Evolutionary conservation across 2,329 filamentous ascomycete species (phyloP), one percentile per base, ranked within the genome.

Genomic region (Paecilomyces fulvus): DNA sequence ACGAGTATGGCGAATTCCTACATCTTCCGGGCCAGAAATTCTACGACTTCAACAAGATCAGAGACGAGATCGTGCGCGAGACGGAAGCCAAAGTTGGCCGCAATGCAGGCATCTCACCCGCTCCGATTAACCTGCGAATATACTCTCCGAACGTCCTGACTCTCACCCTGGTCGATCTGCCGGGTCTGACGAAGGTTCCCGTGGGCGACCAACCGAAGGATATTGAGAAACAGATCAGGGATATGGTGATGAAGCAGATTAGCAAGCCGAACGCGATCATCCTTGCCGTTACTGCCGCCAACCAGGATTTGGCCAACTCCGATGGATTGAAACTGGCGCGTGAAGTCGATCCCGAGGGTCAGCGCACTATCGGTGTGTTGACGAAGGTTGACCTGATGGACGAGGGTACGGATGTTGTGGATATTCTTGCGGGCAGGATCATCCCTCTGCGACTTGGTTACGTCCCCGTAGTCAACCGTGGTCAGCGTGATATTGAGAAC

Each of bases 371-470:
- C 63, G 94, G 94, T 83, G 94, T 99, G 60, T 82, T 99, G 66
- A 97, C 92, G 65, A 99, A 99, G 82, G 92, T 99, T 59, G 94
- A 99, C 77, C 77, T 99, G 70, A 99, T 99, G 94, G 94, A 99
- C 73, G 90, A 96, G 25, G 94, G 94, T 55, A 99, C 94, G 54
- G 94, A 99, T 69, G 94, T 97, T 48, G 92, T 99, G 64, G 94
- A 99, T 75, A 99, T 99, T 79, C 81, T 99, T 68, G 95, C 94
- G 62, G 95, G 95, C 58, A 88, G 94, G 67, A 95, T 99, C 73
- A 99, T 99, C 72, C 94, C 94, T 43, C 80, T 99, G 65, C 85
- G 94, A 60, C 78, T 99, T 64, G 94, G 94, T 65, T 99, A 99
- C 70, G 90, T 99, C 21, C 94, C 94, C 17, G 94, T 99, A 17